Conservation (phyloP, 441 rosid genomes). For the Theobroma grandiflorum region DNA sequence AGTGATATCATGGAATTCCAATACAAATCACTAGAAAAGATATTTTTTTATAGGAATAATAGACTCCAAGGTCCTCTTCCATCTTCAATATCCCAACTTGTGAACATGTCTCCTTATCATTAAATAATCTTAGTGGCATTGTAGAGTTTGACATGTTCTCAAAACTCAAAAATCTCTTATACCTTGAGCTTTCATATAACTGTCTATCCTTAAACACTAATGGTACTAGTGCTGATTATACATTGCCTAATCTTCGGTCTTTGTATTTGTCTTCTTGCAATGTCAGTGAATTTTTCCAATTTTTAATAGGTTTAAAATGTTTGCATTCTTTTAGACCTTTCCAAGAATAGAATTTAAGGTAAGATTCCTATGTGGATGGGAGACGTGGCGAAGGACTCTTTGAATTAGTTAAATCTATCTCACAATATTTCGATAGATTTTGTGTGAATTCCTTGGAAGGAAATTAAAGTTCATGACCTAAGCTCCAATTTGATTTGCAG, state of each 20-base stretch:
- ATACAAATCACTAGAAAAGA: not conserved
- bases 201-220: not conserved
- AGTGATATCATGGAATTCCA: too few relatives aligned
- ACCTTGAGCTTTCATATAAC: conserved; percentile 11
- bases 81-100: too few relatives aligned
- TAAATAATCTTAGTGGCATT: too few relatives aligned
- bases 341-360: conserved; percentile 26
- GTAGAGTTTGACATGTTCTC: too few relatives aligned
- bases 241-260: not conserved
- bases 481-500: too few relatives aligned
- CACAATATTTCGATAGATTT: conserved; percentile 16
- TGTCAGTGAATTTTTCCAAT: not conserved
- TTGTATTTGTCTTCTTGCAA: not conserved
- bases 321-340: conserved; percentile 22
- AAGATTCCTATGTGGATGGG: too few relatives aligned
- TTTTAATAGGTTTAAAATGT: too few relatives aligned
- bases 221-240: not conserved
- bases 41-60: conserved; percentile 14
- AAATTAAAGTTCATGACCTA: too few relatives aligned
- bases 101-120: not conserved
- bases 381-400: not conserved
- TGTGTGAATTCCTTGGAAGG: too few relatives aligned
- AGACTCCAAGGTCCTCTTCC: not conserved
- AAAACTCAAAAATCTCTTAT: too few relatives aligned
- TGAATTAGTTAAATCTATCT: conserved; percentile 13